A percentile compares a stretch with the other conserved stretches of the same genome.
These are phyloP conservation scores for Aphanoascus verrucosus DNA, from an alignment of 2,329 filamentous ascomycete genomes.

Conservation along the genomic window DNA sequence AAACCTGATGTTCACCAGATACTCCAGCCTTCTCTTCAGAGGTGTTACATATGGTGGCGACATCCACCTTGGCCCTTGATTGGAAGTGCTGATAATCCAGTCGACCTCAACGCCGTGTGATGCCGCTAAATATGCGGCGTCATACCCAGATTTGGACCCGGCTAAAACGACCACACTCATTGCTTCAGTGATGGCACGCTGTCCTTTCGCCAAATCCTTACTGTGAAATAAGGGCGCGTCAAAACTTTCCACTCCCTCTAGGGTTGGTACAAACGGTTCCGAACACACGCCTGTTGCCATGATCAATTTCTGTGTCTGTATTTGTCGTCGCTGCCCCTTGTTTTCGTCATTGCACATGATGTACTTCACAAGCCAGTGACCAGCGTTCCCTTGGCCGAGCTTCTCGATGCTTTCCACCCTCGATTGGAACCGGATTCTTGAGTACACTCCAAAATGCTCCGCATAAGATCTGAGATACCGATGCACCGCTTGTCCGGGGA, in stretches of 20 bases:
- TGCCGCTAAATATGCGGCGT: constrained; percentile 48
- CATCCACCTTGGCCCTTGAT: constrained; percentile 51
- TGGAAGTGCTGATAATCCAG: constrained; percentile 49
- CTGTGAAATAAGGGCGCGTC: constrained; percentile 48
- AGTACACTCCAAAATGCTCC: constrained; percentile 42
- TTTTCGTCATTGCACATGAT: constrained; percentile 17
- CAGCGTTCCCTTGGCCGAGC: constrained; percentile 19
- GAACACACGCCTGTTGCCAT: constrained; percentile 53
- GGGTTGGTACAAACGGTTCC: constrained; percentile 44
- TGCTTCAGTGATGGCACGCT: constrained; percentile 24
- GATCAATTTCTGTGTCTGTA: constrained; percentile 43
- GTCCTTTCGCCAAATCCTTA: constrained; percentile 40
- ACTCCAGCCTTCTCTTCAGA: constrained; percentile 57
- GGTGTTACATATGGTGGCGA: constrained; percentile 54
- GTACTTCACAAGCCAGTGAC: constrained; percentile 23
- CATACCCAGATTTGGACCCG: constrained; percentile 50
- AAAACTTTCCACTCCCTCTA: constrained; percentile 43
- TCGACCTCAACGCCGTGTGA: constrained; percentile 43
- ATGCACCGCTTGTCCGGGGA: constrained; percentile 48
- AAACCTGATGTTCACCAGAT: constrained; percentile 55
- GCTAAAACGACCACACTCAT: constrained; percentile 47
- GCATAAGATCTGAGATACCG: constrained; percentile 49
- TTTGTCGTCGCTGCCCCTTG: constrained; percentile 10
- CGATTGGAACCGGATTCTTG: constrained; percentile 40
- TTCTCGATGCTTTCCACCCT: constrained; percentile 38